Base-by-base conservation (phyloP, 192 early-diverging fungal genomes). In the Coemansia umbellata region DNA sequence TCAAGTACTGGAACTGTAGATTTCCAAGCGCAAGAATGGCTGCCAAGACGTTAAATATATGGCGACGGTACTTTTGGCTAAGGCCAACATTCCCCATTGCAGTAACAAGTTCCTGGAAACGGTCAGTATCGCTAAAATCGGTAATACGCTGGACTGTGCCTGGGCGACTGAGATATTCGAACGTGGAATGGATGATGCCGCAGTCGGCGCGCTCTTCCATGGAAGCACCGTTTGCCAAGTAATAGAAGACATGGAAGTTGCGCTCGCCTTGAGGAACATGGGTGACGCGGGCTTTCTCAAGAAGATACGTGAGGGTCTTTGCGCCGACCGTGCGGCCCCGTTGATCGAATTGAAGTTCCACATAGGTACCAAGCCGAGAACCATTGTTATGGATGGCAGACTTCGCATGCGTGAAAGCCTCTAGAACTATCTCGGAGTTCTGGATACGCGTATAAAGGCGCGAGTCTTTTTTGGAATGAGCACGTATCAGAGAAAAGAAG, bases 191-290 rank as follows among this genome's bases (percentile, higher is more conserved):
- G 15, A 47, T 32, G 13, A 92, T 62, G 11, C 84, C 80, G 6
- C 82, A 76, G 31, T 78, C 73, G 7, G 75, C 62, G 31, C 83
- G 80, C 63, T 97, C 92, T 30, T 94, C 91, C 26, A 58, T 8
- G 0, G 84, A 68, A 1, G 90, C 87, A 31, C 92, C 93, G 19
- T 81, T 78, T 14, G 95, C 60, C 45, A 99, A 74, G 66, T 93
- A 88, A 78, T 99, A 96, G 67, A 99, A 94, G 36, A 93, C 88
- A 61, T 97, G 91, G 76, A 97, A 98, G 69, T 81, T 90, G 54
- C 88, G 83, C 49, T 94, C 92, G 21, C 78, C 79, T 26, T 73
- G 71, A 4, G 84, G 78, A 17, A 81, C 74, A 18, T 80, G 73
- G 9, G 84, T 81, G 32, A 97, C 85, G 15, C 94, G 84, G 18